These are phyloP conservation scores for Salix exigua DNA, from an alignment of 345 rosid species.

Conservation along the genomic window DNA sequence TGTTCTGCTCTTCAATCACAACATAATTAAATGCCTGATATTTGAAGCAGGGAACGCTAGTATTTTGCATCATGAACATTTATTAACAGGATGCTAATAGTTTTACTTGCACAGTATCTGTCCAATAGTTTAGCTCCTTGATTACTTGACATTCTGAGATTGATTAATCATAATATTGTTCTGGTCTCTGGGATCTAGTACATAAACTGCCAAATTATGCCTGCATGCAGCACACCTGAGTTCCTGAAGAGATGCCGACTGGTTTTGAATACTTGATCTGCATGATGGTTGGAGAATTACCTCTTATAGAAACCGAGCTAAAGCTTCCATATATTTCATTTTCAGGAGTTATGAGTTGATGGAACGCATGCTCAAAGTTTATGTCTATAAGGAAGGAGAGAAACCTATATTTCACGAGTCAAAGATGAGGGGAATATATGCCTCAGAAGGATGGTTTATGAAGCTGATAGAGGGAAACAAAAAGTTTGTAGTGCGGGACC, in stretches of 20 bases:
- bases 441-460: constrained; percentile 96
- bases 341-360: constrained; percentile 80
- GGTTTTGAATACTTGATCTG: neutral
- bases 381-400: constrained; percentile 72
- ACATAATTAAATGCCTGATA: neutral
- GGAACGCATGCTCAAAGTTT: constrained; percentile 71
- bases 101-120: neutral
- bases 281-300: neutral
- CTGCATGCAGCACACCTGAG: neutral
- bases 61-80: neutral
- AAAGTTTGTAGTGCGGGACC: constrained; percentile 68
- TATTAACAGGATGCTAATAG: neutral
- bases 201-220: neutral
- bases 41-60: neutral
- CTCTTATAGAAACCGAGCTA: neutral
- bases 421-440: constrained; percentile 69
- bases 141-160: neutral
- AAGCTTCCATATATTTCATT: constrained; percentile 9
- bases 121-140: neutral
- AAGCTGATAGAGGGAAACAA: constrained; percentile 75
- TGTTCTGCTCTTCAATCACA: neutral
- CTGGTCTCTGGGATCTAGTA: neutral
- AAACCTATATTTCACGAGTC: constrained; percentile 80
- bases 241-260: neutral
- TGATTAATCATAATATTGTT: neutral